phyloP scores from a whole-genome alignment of 2,329 filamentous ascomycete genomes.

The Lachnellula occidentalis region DNA sequence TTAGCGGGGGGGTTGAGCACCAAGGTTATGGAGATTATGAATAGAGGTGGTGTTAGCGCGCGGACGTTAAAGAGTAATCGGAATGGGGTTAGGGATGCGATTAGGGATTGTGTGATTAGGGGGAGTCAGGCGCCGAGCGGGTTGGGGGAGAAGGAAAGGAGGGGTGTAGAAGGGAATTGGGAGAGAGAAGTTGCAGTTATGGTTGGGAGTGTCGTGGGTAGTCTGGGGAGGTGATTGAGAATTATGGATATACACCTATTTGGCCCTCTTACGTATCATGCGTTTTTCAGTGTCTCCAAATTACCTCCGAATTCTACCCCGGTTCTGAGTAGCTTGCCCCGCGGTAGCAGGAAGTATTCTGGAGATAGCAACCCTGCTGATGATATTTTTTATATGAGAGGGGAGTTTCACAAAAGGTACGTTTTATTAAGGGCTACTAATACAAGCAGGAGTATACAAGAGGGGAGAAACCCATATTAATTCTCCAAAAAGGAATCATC shows the following conservation, averaged over 20 bases:
- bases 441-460: too few relatives aligned
- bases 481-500: not conserved
- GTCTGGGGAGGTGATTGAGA: slow-evolving; percentile 26
- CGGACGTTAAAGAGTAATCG: slow-evolving; percentile 74
- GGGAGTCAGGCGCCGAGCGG: slow-evolving; percentile 65
- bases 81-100: slow-evolving; percentile 67
- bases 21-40: slow-evolving; percentile 78
- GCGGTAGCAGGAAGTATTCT: too few relatives aligned
- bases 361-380: too few relatives aligned
- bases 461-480: too few relatives aligned
- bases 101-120: slow-evolving; percentile 75
- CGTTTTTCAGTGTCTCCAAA: too few relatives aligned
- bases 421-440: too few relatives aligned
- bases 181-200: slow-evolving; percentile 92
- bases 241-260: not conserved
- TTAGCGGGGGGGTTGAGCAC: slow-evolving; percentile 72
- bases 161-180: slow-evolving; percentile 52
- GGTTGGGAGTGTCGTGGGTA: slow-evolving; percentile 70
- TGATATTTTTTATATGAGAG: too few relatives aligned
- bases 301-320: too few relatives aligned
- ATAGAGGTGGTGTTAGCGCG: slow-evolving; percentile 75
- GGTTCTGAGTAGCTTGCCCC: too few relatives aligned
- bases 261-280: too few relatives aligned
- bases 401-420: too few relatives aligned
- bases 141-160: slow-evolving; percentile 54